Conservation (phyloP, 768 basidiomycete species). For the Mycena pura region DNA sequence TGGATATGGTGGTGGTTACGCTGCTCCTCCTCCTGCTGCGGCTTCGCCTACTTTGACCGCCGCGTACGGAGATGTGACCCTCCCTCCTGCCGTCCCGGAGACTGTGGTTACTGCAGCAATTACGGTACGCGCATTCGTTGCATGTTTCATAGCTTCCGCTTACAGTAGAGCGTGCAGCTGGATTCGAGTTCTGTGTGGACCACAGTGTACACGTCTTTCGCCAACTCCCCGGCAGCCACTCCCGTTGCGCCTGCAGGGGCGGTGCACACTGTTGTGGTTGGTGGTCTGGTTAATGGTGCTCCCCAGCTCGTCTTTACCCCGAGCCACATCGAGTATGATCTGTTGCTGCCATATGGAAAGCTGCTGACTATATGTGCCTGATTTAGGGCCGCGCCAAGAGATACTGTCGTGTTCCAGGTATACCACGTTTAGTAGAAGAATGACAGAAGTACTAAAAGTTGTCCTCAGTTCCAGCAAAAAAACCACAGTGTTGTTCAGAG, state of each 20-base stretch:
- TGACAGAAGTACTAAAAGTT: too few relatives aligned
- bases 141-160: not conserved
- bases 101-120: constrained; percentile 55
- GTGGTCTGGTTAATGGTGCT: constrained; percentile 61
- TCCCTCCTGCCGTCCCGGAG: constrained; percentile 54
- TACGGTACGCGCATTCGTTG: constrained; percentile 38
- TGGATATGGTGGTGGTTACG: constrained; percentile 6
- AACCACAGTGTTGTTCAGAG: constrained; percentile 74
- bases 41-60: constrained; percentile 42
- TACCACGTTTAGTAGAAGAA: too few relatives aligned
- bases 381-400: constrained; percentile 53
- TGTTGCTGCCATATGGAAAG: not conserved
- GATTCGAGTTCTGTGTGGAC: constrained; percentile 51
- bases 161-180: constrained; percentile 5
- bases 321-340: constrained; percentile 41
- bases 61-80: constrained; percentile 57
- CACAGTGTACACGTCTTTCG: constrained; percentile 63
- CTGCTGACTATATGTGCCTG: not conserved
- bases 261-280: constrained; percentile 62
- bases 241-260: constrained; percentile 53
- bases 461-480: constrained; percentile 68
- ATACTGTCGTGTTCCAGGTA: constrained; percentile 68
- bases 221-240: constrained; percentile 60
- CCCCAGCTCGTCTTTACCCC: constrained; percentile 58
- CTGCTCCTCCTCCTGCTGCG: constrained; percentile 22